Evolutionary conservation across 2,329 filamentous ascomycete genomes (phyloP).

Genomic region (Allantophomopsis cytisporea): DNA sequence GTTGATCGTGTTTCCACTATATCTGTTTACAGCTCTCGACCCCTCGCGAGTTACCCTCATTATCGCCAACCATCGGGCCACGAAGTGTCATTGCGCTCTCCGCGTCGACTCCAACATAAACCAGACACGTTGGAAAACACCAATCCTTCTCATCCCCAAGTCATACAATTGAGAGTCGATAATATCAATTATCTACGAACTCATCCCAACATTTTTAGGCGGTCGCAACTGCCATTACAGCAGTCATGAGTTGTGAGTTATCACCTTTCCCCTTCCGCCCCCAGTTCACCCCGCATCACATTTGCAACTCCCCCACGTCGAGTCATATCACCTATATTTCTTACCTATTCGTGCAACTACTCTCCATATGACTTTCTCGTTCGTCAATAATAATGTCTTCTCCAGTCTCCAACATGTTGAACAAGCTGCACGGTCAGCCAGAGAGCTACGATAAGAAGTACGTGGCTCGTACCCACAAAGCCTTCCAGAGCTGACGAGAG

Average conservation of each 20-base stretch:
- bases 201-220: slow-evolving; percentile 2
- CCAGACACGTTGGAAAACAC: too few species aligned
- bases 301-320: not conserved
- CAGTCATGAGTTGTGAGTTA: slow-evolving; percentile 18
- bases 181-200: too few species aligned
- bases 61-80: not conserved
- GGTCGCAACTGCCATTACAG: slow-evolving; percentile 4
- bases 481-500: slow-evolving; percentile 7
- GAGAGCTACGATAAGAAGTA: slow-evolving; percentile 99
- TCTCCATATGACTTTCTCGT: too few species aligned
- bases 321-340: too few species aligned
- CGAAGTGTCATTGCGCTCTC: too few species aligned
- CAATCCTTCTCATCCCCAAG: too few species aligned
- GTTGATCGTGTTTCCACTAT: too few species aligned
- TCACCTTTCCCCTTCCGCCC: not conserved
- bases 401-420: slow-evolving; percentile 77
- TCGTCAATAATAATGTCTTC: not conserved
- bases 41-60: slow-evolving; percentile 4
- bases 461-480: slow-evolving; percentile 14
- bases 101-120: too few species aligned
- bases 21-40: slow-evolving; percentile 14
- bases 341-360: too few species aligned
- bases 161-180: too few species aligned
- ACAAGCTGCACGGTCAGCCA: slow-evolving; percentile 90
- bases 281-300: slow-evolving; percentile 7